Evolutionary conservation across 2,329 filamentous ascomycete species (phyloP).

Genomic region (Penicillium polonicum): DNA sequence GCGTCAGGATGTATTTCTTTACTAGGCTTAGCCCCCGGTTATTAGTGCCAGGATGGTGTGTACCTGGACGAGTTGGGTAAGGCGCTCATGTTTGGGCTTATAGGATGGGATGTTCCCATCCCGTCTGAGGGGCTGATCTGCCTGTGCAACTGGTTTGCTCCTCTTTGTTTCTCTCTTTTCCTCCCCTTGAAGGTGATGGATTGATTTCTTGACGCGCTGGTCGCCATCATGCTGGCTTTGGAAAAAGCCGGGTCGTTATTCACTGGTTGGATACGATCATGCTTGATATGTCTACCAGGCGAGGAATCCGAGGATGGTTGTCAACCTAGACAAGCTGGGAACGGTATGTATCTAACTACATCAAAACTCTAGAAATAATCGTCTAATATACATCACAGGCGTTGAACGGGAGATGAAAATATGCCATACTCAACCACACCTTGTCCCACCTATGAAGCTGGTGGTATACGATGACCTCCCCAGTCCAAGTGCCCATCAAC

Average conservation of each 20-base stretch:
- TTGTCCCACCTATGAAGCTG: constrained; percentile 49
- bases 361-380: neutral
- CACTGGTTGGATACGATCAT: constrained; percentile 42
- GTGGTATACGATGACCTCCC: constrained; percentile 44
- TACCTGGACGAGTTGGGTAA: constrained; percentile 15
- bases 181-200: constrained; percentile 31
- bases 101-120: constrained; percentile 11
- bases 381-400: constrained; percentile 31
- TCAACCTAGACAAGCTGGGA: constrained; percentile 14
- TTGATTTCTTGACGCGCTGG: constrained; percentile 31
- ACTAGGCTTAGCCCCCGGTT: constrained; percentile 13
- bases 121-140: constrained; percentile 10
- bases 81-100: constrained; percentile 6
- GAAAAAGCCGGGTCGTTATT: constrained; percentile 42
- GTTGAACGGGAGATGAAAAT: constrained; percentile 46
- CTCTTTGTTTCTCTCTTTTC: constrained; percentile 8
- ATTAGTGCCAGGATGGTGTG: constrained; percentile 5
- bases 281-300: constrained; percentile 35
- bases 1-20: constrained; percentile 16
- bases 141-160: constrained; percentile 5
- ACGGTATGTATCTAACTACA: constrained; percentile 8
- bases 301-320: constrained; percentile 19
- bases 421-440: constrained; percentile 47
- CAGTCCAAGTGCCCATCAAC: constrained; percentile 30
- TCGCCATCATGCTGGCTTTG: constrained; percentile 37